These are phyloP conservation scores for Pleurozium schreberi DNA, from an alignment of 225 moss, liverwort and hornwort genomes.

Conservation along the genomic window DNA sequence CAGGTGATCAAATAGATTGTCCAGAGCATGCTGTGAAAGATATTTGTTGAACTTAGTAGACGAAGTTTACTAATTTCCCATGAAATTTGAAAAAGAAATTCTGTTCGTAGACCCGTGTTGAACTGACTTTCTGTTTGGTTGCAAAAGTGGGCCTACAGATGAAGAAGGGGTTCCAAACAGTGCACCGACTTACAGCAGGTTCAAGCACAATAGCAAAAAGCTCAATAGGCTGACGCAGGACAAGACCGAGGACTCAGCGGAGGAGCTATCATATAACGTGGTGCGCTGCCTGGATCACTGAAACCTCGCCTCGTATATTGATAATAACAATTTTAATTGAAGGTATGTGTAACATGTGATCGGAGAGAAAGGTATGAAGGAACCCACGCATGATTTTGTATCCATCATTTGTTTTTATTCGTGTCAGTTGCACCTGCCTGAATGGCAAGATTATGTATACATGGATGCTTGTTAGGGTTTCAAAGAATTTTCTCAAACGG, in stretches of 20 bases:
- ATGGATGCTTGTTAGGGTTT: not conserved
- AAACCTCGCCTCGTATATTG: not conserved
- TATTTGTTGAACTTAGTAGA: not conserved
- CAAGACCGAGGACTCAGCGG: not conserved
- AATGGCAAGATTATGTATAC: not conserved
- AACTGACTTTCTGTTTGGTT: not conserved
- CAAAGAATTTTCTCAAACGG: not conserved
- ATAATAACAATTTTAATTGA: not conserved
- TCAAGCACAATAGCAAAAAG: not conserved
- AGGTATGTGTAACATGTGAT: not conserved
- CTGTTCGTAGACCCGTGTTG: not conserved
- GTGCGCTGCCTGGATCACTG: not conserved
- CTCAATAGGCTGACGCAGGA: slow-evolving; percentile 3
- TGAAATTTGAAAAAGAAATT: not conserved
- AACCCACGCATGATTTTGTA: not conserved
- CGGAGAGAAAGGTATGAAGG: not conserved
- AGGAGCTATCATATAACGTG: not conserved
- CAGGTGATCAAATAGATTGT: not conserved
- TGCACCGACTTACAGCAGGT: not conserved
- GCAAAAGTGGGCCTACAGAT: slow-evolving; percentile 22
- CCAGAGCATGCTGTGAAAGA: not conserved
- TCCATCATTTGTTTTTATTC: not conserved
- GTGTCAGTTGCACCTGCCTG: not conserved
- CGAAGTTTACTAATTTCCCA: not conserved
- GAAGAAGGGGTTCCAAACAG: slow-evolving; percentile 25